Evolutionary conservation across 129 eudicot species (phyloP).

Genomic region (Kitagawia praeruptora): DNA sequence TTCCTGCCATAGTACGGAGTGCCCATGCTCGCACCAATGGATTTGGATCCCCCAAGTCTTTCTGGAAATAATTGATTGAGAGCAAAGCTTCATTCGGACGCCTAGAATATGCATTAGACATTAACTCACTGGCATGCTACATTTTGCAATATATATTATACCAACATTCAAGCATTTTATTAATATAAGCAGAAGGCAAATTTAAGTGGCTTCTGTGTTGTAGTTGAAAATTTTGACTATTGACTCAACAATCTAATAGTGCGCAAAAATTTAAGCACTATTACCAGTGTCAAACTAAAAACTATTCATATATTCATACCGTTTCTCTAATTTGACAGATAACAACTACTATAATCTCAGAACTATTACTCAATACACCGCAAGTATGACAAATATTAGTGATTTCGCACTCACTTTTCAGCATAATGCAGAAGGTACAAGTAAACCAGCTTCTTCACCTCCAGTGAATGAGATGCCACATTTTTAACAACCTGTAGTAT

Average conservation of each 20-base stretch:
- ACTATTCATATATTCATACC: not conserved
- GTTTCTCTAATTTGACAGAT: not conserved
- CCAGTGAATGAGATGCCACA: slow-evolving; percentile 90
- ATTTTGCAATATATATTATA: not conserved
- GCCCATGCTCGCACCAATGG: slow-evolving; percentile 99
- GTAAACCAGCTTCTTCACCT: slow-evolving; percentile 98
- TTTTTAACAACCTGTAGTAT: slow-evolving; percentile 82
- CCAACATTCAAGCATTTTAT: not conserved
- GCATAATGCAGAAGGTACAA: slow-evolving; percentile 93
- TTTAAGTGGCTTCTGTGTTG: not conserved
- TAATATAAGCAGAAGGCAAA: not conserved
- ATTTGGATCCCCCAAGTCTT: slow-evolving; percentile 90
- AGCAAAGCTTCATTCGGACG: slow-evolving; percentile 95
- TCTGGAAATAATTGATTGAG: slow-evolving; percentile 92
- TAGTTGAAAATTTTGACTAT: not conserved
- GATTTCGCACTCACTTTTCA: slow-evolving; percentile 56
- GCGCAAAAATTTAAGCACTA: not conserved
- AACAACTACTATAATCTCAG: not conserved
- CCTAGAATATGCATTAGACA: slow-evolving; percentile 37
- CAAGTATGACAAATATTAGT: not conserved
- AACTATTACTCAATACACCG: not conserved
- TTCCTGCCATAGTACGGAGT: slow-evolving; percentile 98
- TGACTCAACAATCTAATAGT: not conserved
- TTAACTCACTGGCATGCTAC: not conserved
- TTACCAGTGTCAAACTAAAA: not conserved